Conservation (phyloP, 2,329 filamentous ascomycete species). For the Neocucurbitaria cava region DNA sequence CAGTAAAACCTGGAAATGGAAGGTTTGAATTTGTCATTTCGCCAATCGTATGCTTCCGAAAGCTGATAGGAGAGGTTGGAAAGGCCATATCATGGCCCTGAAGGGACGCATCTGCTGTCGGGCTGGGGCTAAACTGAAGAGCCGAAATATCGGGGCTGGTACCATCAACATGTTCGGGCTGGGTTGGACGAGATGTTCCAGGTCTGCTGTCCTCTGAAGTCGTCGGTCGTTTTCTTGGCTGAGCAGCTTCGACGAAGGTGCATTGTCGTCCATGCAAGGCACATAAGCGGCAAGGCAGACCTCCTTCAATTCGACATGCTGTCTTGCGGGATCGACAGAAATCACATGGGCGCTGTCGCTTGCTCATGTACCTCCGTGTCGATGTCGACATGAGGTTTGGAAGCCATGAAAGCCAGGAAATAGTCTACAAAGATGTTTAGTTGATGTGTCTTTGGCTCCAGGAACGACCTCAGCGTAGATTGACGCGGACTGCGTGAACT, state of each 20-base stretch:
- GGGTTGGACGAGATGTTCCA: not conserved
- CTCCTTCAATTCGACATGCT: constrained; percentile 12
- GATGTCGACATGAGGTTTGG: not conserved
- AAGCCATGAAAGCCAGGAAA: not conserved
- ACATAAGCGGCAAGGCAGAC: constrained; percentile 12
- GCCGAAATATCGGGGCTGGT: not conserved
- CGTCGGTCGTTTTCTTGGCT: constrained; percentile 8
- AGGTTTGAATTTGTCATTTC: not conserved
- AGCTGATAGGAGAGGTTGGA: not conserved
- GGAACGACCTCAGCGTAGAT: too few relatives aligned
- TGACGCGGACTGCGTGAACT: too few relatives aligned
- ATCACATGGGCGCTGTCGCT: constrained; percentile 13
- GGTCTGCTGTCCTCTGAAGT: not conserved
- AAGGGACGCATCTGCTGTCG: not conserved
- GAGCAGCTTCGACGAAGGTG: constrained; percentile 12
- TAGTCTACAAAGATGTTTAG: not conserved
- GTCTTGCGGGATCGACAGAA: constrained; percentile 14
- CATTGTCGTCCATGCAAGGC: constrained; percentile 11
- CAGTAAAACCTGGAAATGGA: not conserved
- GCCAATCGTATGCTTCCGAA: not conserved
- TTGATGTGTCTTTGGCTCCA: too few relatives aligned
- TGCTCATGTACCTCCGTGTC: constrained; percentile 12
- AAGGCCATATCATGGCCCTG: not conserved
- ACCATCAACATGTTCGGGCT: not conserved
- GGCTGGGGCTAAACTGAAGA: not conserved